phyloP scores from a whole-genome alignment of 352 stramenopile genomes.

The Globisporangium cederbergense region DNA sequence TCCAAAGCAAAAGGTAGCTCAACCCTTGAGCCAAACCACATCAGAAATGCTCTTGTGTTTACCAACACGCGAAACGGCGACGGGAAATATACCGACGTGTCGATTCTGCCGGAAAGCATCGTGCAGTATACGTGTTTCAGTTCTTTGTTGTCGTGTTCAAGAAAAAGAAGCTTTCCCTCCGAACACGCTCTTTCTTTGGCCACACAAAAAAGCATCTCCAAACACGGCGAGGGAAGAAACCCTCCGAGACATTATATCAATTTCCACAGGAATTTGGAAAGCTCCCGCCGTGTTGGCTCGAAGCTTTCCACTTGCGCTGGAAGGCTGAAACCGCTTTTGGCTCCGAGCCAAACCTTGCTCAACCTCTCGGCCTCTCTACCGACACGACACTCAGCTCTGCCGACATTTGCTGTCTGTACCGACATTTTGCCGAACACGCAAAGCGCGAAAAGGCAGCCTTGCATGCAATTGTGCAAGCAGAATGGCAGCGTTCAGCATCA shows the following conservation, averaged over 20 bases:
- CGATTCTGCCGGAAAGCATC: background rate
- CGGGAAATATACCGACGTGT: background rate
- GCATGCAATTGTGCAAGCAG: background rate
- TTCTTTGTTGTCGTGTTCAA: background rate
- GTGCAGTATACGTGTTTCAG: background rate
- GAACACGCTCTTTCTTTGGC: conserved; percentile 9
- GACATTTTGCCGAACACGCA: conserved; percentile 12
- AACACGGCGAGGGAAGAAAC: conserved; percentile 3
- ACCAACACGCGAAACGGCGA: background rate
- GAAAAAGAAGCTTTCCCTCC: conserved; percentile 1
- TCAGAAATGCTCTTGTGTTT: too few relatives aligned
- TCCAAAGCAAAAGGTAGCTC: too few relatives aligned
- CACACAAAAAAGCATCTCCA: background rate
- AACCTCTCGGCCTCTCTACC: conserved; percentile 1
- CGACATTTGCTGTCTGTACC: background rate
- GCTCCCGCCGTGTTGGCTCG: background rate
- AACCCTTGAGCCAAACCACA: too few relatives aligned
- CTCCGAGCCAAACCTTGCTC: background rate
- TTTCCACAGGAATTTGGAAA: background rate
- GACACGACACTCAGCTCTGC: background rate
- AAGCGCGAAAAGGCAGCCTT: background rate
- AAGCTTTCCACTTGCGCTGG: background rate
- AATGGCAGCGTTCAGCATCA: background rate
- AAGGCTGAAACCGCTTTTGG: background rate
- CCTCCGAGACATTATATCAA: background rate